A percentile compares a stretch with the other conserved stretches of the same genome.
These are phyloP conservation scores for Sordariomycetes sp. DNA, from an alignment of 2,329 filamentous ascomycete species.

Conservation along the genomic window DNA sequence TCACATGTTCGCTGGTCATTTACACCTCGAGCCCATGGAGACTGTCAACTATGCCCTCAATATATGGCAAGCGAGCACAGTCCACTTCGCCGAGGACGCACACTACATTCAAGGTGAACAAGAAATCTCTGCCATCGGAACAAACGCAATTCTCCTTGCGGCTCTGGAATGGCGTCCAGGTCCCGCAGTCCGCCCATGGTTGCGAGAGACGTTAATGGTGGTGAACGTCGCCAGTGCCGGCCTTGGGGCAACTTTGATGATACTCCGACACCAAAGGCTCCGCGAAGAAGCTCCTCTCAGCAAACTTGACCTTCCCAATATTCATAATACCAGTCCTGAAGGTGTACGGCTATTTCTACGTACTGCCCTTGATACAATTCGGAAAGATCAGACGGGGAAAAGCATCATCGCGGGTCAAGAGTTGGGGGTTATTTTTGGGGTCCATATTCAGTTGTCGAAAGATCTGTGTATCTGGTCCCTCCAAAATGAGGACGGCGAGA, in stretches of 20 bases:
- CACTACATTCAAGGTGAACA: not conserved
- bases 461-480: not conserved
- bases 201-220: not conserved
- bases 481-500: not conserved
- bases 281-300: not conserved
- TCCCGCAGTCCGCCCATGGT: not conserved
- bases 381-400: not conserved
- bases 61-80: not conserved
- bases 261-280: not conserved
- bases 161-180: not conserved
- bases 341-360: not conserved
- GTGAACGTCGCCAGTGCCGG: not conserved
- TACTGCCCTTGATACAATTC: not conserved
- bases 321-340: not conserved
- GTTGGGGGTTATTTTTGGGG: not conserved
- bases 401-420: not conserved
- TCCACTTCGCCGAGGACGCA: not conserved
- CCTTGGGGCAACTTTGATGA: not conserved
- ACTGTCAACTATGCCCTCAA: not conserved
- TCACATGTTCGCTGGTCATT: not conserved
- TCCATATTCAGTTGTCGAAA: not conserved
- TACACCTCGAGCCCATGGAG: not conserved
- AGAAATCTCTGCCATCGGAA: not conserved
- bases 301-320: not conserved
- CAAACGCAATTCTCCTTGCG: not conserved